Evolutionary conservation across 1,284 basidiomycete genomes (phyloP), one percentile per base, ranked within the genome.

Genomic region (Papiliotrema flavescens): DNA sequence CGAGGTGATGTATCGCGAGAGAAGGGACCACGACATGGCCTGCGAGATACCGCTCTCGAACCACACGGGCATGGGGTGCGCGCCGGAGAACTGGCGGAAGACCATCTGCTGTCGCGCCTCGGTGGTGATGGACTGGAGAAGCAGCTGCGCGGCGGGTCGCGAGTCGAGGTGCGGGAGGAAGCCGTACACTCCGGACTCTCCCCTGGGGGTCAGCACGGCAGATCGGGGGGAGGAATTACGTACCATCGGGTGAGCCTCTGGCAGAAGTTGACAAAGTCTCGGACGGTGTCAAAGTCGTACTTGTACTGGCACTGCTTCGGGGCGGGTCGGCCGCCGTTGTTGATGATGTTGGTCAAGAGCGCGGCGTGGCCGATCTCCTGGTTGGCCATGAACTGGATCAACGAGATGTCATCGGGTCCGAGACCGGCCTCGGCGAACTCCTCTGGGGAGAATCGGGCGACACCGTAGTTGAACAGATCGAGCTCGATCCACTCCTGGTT

Each of bases 101-200:
- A 81, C 78, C 81, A 85, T 82, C 73, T 87, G 83, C 71, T 87
- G 85, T 13, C 85, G 77, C 34, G 77, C 82, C 71, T 87, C 85
- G n/a, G 82, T 84, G 0, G 83, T 79, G 61, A 87, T 83, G 5
- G 80, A 79, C 66, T 86, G 82, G 2, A 83, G 68, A 13, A 87
- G 73, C 11, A 87, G 71, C 48, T 80, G 75, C 1, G 85, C 84
- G 2, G 80, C 69, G 3, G 81, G 77, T 20, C 84, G 78, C 22
- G 83, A 83, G 69, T 87, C 77, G 39, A 88, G 78, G 62, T 85
- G 83, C 41, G 81, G 78, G 20, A 71, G 51, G 64, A 71, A 71
- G 17, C 69, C 67, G 51, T 65, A 66, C 42, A 70, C 67, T 20
- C 84, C 84, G 2, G 82, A 81, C 66, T 88, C 85, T 40, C 85